A percentile compares a stretch with the other conserved stretches of the same genome.
phyloP scores from a whole-genome alignment of 352 stramenopile genomes.

The Globisporangium spiculum region DNA sequence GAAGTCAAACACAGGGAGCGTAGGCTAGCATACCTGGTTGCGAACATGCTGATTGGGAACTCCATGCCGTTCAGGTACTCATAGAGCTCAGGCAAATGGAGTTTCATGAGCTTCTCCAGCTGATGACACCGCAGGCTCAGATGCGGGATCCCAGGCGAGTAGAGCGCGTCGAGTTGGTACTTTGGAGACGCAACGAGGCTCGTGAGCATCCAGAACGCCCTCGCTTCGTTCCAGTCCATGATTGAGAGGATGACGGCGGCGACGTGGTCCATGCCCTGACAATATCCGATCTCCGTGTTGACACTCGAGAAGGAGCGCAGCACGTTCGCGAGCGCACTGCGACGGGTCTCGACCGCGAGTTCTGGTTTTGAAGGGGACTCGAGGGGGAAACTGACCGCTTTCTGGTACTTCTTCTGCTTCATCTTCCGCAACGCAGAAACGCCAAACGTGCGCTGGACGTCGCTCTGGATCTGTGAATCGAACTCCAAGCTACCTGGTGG shows the following conservation, averaged over 20 bases:
- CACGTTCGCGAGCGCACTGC: slow-evolving; percentile 50
- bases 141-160: slow-evolving; percentile 52
- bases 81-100: slow-evolving; percentile 39
- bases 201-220: slow-evolving; percentile 71
- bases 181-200: slow-evolving; percentile 47
- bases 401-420: slow-evolving; percentile 24
- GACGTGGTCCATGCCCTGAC: slow-evolving; percentile 75
- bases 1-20: background rate
- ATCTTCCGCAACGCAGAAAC: slow-evolving; percentile 46
- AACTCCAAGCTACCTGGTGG: slow-evolving; percentile 34
- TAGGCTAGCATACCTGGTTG: slow-evolving; percentile 40
- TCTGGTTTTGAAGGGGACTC: slow-evolving; percentile 5
- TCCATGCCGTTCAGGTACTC: slow-evolving; percentile 52
- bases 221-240: slow-evolving; percentile 59
- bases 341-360: slow-evolving; percentile 27
- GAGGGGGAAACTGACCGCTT: background rate
- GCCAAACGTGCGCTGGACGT: slow-evolving; percentile 71
- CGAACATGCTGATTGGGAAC: slow-evolving; percentile 68
- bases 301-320: slow-evolving; percentile 63
- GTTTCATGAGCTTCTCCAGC: slow-evolving; percentile 47
- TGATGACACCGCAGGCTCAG: slow-evolving; percentile 67
- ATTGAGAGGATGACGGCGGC: slow-evolving; percentile 59
- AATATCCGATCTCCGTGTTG: slow-evolving; percentile 71
- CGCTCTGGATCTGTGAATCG: slow-evolving; percentile 59
- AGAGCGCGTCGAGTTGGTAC: slow-evolving; percentile 63